Base-by-base conservation (phyloP, 2,329 filamentous ascomycete genomes). In the Cercospora sp. region DNA sequence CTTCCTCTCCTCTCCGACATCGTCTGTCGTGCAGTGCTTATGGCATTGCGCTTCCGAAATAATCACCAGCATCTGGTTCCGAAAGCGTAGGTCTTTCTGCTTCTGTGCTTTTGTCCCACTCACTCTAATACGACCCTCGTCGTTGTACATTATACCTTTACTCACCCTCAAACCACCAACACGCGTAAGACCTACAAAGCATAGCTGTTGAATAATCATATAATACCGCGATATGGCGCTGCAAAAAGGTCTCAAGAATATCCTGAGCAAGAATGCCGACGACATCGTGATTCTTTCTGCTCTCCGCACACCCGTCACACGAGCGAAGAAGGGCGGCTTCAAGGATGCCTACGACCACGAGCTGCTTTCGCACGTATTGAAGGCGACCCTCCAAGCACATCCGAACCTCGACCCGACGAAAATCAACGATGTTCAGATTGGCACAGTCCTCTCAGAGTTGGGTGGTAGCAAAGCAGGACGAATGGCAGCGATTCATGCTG, bases 331-430 rank as follows among this genome's bases (percentile, higher is more conserved):
- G 77, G 94, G 94, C 76, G 86, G 87, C 18, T 88, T 97, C 76
- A 92, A 92, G 80, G 91, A 97, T 79, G 90, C 94, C 60, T 94
- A 94, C 82, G 93, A 95, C 16, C 94, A 97, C 80, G 92, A 97
- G 80, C 86, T 97, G 65, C 90, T 97, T 64, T 86, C 89, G 24
- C 81, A 85, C 51, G 91, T 84, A 68, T 83, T 89, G 68, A 84
- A 84, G 78, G 91, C 91, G 21, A 94, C 91, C 0, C 85, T 93
- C 62, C 86, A 87, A 66, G 88, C 88, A 49, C 90, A 91, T 77
- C 91, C 92, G 1, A 88, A 88, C 73, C 87, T 95, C 69, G 87
- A 91, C 74, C 88, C 91, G 0, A 81, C 86, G 3, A 81, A 85
- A 58, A 88, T 94, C 72, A 85, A 96, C 74, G 94, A 97, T 77